phyloP scores from a whole-genome alignment of 148 eudicot genomes.

The Cornus florida region DNA sequence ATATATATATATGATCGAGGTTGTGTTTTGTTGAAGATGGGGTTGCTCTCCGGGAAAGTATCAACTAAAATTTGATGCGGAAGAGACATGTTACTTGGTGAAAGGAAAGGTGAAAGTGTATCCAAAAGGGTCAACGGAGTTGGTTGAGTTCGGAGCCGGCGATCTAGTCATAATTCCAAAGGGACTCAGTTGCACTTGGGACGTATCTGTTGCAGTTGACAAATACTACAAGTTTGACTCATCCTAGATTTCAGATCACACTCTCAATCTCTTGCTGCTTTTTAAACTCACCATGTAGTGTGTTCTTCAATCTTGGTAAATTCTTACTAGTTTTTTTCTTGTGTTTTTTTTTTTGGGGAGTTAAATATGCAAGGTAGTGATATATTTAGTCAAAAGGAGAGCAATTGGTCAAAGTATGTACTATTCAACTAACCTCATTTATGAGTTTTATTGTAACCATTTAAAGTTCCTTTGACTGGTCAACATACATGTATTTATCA shows the following conservation, averaged over 20 bases:
- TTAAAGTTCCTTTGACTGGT: slow-evolving; percentile 21
- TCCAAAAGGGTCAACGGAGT: slow-evolving; percentile 37
- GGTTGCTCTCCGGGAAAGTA: slow-evolving; percentile 71
- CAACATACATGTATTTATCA: too few species aligned
- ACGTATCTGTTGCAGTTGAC: slow-evolving; percentile 69
- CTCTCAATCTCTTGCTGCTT: not conserved
- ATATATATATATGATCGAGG: too few species aligned
- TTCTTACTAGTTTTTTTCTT: not conserved
- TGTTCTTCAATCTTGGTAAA: not conserved
- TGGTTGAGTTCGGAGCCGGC: slow-evolving; percentile 70
- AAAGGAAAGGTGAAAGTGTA: slow-evolving; percentile 69
- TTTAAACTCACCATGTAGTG: not conserved
- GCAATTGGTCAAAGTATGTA: not conserved
- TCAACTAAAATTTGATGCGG: slow-evolving; percentile 63
- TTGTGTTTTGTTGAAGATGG: slow-evolving; percentile 31
- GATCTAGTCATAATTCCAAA: slow-evolving; percentile 54
- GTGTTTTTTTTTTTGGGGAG: too few species aligned
- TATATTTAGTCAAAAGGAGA: not conserved
- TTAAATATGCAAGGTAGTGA: too few species aligned
- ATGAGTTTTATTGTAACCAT: not conserved
- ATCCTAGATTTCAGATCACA: not conserved
- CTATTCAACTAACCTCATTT: not conserved
- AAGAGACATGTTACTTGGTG: slow-evolving; percentile 70
- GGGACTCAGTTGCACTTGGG: slow-evolving; percentile 87
- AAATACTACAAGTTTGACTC: slow-evolving; percentile 78